These are phyloP conservation scores for Globisporangium rhizosaccharum DNA, from an alignment of 352 stramenopile genomes.

Conservation along the genomic window DNA sequence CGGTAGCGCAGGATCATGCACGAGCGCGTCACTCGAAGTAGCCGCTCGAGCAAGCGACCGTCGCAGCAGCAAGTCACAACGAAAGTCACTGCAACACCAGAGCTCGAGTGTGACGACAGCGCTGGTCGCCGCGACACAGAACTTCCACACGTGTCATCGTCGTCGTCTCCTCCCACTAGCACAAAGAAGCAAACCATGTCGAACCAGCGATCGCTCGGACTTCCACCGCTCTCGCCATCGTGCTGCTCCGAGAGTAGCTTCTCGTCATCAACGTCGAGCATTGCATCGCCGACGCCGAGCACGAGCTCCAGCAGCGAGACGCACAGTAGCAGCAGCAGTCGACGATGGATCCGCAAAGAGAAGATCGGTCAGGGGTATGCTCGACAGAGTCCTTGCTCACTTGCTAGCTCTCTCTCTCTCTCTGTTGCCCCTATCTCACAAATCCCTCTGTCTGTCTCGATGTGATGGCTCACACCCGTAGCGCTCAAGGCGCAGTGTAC, in stretches of 20 bases:
- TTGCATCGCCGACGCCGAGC: conserved; percentile 16
- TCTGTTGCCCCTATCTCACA: no score
- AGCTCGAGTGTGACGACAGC: background rate
- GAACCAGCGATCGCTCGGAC: no score
- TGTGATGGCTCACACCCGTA: conserved; percentile 1
- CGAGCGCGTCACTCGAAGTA: no score
- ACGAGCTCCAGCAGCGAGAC: conserved; percentile 1
- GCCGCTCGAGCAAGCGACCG: no score
- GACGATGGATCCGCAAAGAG: conserved; percentile 58
- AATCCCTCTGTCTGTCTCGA: background rate
- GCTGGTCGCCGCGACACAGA: background rate
- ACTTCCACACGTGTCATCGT: no score
- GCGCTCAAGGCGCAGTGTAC: conserved; percentile 67
- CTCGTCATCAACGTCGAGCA: conserved; percentile 2
- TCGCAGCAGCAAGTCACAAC: no score
- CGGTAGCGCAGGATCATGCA: no score
- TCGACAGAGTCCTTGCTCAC: background rate
- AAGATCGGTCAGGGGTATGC: conserved; percentile 75
- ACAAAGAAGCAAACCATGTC: background rate
- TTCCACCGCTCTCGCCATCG: no score
- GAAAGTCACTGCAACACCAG: background rate
- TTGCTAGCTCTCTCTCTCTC: background rate
- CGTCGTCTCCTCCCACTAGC: background rate
- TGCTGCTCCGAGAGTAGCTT: no score
- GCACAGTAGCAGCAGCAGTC: conserved; percentile 16